phyloP scores from a whole-genome alignment of 257 asterid genomes.

The Eustoma russellianum region DNA sequence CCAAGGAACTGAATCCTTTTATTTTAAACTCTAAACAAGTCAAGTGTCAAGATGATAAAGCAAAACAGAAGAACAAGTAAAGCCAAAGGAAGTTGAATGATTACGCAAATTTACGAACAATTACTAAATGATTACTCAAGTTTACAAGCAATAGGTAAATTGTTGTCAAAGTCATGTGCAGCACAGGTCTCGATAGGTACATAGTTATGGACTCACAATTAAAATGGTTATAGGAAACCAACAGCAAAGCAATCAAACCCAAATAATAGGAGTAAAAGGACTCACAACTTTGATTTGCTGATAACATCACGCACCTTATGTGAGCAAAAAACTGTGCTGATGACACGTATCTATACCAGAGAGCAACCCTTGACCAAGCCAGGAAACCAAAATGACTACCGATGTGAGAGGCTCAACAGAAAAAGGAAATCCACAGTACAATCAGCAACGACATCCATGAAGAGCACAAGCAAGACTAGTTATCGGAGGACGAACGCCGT shows the following conservation, averaged over 20 bases:
- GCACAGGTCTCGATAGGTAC: not conserved
- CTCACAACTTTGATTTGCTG: constrained; percentile 40
- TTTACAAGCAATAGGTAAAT: too few relatives aligned
- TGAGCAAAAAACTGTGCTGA: constrained; percentile 13
- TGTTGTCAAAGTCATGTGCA: not conserved
- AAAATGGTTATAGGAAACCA: not conserved
- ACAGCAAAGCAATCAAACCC: not conserved
- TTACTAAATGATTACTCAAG: too few relatives aligned
- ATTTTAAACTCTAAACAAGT: too few relatives aligned
- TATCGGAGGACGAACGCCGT: constrained; percentile 53
- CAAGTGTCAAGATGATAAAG: too few relatives aligned
- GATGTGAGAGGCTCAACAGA: constrained; percentile 18
- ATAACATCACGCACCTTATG: constrained; percentile 22
- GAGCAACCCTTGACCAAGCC: constrained; percentile 11
- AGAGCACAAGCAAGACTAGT: constrained; percentile 12
- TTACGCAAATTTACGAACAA: too few relatives aligned
- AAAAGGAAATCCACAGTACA: constrained; percentile 23
- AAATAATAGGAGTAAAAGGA: constrained; percentile 4
- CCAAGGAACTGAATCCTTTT: too few relatives aligned
- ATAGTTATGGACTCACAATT: not conserved
- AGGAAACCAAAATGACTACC: constrained; percentile 20
- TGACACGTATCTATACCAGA: constrained; percentile 13
- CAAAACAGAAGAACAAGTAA: too few relatives aligned
- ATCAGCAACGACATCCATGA: constrained; percentile 14
- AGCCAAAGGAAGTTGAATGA: too few relatives aligned